These are phyloP conservation scores for Solanum megistacrolobum DNA, from an alignment of 257 asterid species.

Conservation along the genomic window DNA sequence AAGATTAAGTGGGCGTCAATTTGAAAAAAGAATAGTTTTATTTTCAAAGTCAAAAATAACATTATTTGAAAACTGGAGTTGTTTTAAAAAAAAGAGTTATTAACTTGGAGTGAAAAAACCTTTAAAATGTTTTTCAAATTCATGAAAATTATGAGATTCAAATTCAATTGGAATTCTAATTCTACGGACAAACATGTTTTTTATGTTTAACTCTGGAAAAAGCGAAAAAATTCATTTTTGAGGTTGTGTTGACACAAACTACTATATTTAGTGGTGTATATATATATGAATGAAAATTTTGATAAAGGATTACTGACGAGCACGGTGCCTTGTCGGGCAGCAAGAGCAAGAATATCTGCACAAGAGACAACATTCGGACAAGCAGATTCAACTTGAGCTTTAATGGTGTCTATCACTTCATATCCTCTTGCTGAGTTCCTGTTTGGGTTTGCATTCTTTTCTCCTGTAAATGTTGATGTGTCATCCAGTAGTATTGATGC, in stretches of 20 bases:
- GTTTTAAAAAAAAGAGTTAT: too few relatives aligned
- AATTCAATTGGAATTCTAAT: too few relatives aligned
- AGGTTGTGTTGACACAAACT: background rate
- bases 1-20: too few relatives aligned
- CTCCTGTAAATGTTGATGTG: slow-evolving; percentile 28
- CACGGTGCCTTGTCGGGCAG: slow-evolving; percentile 37
- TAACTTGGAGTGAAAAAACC: too few relatives aligned
- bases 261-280: too few relatives aligned
- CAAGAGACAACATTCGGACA: slow-evolving; percentile 35
- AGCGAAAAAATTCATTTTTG: background rate
- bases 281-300: background rate
- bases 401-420: slow-evolving; percentile 33
- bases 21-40: too few relatives aligned
- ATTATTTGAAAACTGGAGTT: too few relatives aligned
- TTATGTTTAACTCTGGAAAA: too few relatives aligned
- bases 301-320: slow-evolving; percentile 14
- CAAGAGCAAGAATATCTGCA: slow-evolving; percentile 49
- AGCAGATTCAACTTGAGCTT: slow-evolving; percentile 38
- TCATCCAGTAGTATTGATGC: slow-evolving; percentile 34
- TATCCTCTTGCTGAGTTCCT: slow-evolving; percentile 32
- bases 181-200: too few relatives aligned
- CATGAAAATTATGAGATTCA: too few relatives aligned
- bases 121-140: too few relatives aligned
- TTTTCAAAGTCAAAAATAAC: background rate
- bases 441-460: slow-evolving; percentile 41